Percentiles rank a stretch among this genome's conserved stretches.
phyloP scores from a whole-genome alignment of 2,329 filamentous ascomycete genomes.

The Alternaria triticina region DNA sequence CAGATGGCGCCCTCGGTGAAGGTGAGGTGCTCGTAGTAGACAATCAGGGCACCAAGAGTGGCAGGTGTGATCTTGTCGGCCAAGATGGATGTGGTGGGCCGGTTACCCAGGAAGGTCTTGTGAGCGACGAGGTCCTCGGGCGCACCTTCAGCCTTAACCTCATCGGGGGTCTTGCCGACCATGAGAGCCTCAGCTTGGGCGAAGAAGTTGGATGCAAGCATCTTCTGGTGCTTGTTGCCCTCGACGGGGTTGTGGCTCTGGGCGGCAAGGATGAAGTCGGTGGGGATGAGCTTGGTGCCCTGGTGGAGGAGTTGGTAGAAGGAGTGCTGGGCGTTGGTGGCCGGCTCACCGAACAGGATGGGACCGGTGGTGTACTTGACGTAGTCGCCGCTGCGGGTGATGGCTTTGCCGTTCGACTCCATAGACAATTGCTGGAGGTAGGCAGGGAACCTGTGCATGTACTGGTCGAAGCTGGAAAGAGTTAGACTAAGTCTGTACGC shows the following conservation, averaged over 20 bases:
- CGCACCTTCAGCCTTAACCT: slow-evolving; percentile 78
- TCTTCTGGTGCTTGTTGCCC: slow-evolving; percentile 93
- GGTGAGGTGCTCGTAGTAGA: slow-evolving; percentile 98
- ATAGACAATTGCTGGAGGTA: slow-evolving; percentile 99
- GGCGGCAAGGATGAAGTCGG: slow-evolving; percentile 96
- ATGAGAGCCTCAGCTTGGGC: slow-evolving; percentile 87
- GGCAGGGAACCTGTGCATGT: slow-evolving; percentile 97
- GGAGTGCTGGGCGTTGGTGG: slow-evolving; percentile 98
- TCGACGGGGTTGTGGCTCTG: slow-evolving; percentile 96
- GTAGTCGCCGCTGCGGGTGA: slow-evolving; percentile 83
- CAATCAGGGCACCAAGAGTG: slow-evolving; percentile 92
- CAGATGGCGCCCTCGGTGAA: slow-evolving; percentile 97
- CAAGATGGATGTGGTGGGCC: slow-evolving; percentile 93
- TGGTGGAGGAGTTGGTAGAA: slow-evolving; percentile 99
- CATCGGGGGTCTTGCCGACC: slow-evolving; percentile 85
- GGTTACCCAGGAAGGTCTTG: slow-evolving; percentile 99
- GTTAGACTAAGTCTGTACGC: slow-evolving; percentile 5
- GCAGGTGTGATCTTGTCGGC: slow-evolving; percentile 92
- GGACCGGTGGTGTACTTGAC: slow-evolving; percentile 98
- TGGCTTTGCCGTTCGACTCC: slow-evolving; percentile 99
- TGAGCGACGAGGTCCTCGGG: slow-evolving; percentile 83
- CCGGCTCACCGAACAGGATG: slow-evolving; percentile 96
- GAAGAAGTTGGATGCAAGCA: slow-evolving; percentile 92
- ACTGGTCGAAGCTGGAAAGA: slow-evolving; percentile 83
- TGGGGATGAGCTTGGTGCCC: slow-evolving; percentile 97